Conservation (phyloP, 106 monocot species). For the Iris macrosiphon region DNA sequence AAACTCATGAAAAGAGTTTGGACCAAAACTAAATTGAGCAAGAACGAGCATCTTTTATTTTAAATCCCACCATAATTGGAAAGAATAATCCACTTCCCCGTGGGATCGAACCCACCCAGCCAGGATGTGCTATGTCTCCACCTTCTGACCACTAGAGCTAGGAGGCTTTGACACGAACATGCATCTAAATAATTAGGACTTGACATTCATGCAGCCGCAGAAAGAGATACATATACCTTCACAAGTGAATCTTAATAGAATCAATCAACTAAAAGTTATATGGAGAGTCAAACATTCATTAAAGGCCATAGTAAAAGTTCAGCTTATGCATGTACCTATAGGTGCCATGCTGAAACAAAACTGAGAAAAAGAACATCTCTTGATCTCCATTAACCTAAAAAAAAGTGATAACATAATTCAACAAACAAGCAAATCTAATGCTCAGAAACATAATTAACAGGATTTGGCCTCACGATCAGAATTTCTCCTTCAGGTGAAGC, state of each 20-base stretch:
- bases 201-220: no score
- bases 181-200: no score
- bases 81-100: no score
- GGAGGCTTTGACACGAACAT: no score
- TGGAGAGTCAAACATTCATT: background rate
- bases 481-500: slow-evolving; percentile 72
- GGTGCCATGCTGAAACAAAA: slow-evolving; percentile 25
- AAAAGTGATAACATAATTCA: slow-evolving; percentile 1
- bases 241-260: background rate
- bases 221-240: no score
- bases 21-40: no score
- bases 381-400: slow-evolving; percentile 66
- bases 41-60: no score
- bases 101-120: no score
- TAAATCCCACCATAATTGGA: no score
- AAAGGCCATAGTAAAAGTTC: background rate
- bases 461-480: slow-evolving; percentile 33
- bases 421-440: background rate
- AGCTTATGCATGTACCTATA: slow-evolving; percentile 43
- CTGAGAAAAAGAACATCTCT: slow-evolving; percentile 51
- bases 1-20: no score
- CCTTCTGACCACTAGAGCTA: no score
- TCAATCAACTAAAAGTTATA: background rate
- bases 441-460: background rate
- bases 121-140: no score